These are phyloP conservation scores for Gymnopilus junonius DNA, from an alignment of 768 basidiomycete genomes.

Conservation along the genomic window DNA sequence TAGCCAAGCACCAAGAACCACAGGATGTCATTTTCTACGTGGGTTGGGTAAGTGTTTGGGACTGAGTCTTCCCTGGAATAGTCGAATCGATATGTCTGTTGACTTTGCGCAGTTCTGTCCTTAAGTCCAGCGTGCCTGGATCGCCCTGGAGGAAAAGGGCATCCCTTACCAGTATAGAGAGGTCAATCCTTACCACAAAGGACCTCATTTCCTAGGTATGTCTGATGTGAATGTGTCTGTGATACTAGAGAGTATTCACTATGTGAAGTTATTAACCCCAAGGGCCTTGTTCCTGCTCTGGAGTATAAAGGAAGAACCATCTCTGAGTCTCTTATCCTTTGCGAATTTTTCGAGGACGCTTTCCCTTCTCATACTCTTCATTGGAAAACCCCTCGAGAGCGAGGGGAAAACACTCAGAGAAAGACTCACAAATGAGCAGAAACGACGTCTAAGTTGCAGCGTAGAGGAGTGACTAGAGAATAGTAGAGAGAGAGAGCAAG, in stretches of 20 bases:
- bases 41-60: constrained; percentile 52
- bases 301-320: constrained; percentile 58
- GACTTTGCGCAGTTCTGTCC: constrained; percentile 54
- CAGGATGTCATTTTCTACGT: constrained; percentile 63
- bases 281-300: constrained; percentile 66
- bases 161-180: constrained; percentile 73
- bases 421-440: too few relatives aligned
- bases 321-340: constrained; percentile 67
- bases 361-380: constrained; percentile 48
- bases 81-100: not conserved
- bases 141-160: constrained; percentile 65
- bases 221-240: not conserved
- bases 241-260: not conserved
- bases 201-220: constrained; percentile 55
- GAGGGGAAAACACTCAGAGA: too few relatives aligned
- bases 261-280: constrained; percentile 57
- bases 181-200: constrained; percentile 74
- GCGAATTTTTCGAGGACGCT: constrained; percentile 71
- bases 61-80: not conserved
- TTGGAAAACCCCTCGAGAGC: too few relatives aligned
- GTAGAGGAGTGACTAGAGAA: too few relatives aligned
- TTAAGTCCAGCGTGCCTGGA: constrained; percentile 68
- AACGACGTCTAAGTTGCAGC: too few relatives aligned
- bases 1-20: constrained; percentile 52
- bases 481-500: too few relatives aligned